Conservation (phyloP, 352 stramenopile genomes). For the Phytopythium boreale region DNA sequence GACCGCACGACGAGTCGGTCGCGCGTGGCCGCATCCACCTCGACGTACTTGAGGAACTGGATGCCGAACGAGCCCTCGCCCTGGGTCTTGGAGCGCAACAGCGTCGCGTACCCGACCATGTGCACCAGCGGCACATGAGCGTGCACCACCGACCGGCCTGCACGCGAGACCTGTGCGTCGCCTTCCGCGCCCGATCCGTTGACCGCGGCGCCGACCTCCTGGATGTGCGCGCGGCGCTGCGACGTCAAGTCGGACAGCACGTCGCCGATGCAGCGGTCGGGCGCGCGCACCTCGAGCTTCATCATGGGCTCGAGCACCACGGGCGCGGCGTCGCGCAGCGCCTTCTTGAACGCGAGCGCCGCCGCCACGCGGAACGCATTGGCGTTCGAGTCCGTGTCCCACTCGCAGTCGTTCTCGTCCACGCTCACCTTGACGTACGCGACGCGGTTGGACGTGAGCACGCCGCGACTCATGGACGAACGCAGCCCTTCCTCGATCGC, state of each 20-base stretch:
- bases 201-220: conserved; percentile 46
- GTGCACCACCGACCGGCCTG: conserved; percentile 54
- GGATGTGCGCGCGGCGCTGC: conserved; percentile 61
- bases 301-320: conserved; percentile 77
- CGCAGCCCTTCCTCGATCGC: conserved; percentile 69
- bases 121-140: conserved; percentile 63
- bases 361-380: conserved; percentile 58
- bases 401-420: conserved; percentile 55
- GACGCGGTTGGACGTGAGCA: conserved; percentile 56
- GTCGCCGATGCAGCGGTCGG: conserved; percentile 60
- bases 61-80: conserved; percentile 80
- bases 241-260: conserved; percentile 77
- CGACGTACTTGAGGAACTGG: conserved; percentile 67
- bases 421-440: conserved; percentile 65
- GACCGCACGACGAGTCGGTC: conserved; percentile 34
- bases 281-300: conserved; percentile 66
- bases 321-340: conserved; percentile 47
- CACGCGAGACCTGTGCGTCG: conserved; percentile 5
- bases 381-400: conserved; percentile 62
- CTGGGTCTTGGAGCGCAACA: conserved; percentile 75
- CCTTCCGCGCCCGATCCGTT: conserved; percentile 13
- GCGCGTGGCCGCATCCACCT: conserved; percentile 48
- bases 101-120: conserved; percentile 81
- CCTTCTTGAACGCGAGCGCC: conserved; percentile 53
- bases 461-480: conserved; percentile 51